Evolutionary conservation across 2,329 filamentous ascomycete species (phyloP).

Genomic region (Diplodia scrobiculata): DNA sequence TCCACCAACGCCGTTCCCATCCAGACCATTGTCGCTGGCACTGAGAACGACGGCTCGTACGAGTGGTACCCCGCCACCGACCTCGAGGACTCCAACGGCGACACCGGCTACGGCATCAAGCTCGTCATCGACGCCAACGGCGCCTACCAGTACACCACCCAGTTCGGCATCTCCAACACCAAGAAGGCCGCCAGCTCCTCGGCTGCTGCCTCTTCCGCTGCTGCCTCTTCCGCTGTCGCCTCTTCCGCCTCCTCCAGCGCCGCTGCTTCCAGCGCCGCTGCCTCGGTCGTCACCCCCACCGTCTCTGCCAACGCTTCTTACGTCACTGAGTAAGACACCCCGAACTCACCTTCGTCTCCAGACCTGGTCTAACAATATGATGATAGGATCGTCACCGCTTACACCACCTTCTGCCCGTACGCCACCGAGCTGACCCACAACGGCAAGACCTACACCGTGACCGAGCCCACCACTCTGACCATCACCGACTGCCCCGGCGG

Average conservation of each 20-base stretch:
- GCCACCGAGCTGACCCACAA: constrained; percentile 24
- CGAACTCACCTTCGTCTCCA: no score
- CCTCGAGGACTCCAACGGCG: constrained; percentile 49
- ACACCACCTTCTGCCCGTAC: constrained; percentile 40
- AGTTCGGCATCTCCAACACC: constrained; percentile 61
- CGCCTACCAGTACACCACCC: constrained; percentile 63
- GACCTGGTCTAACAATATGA: no score
- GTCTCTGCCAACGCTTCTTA: constrained; percentile 37
- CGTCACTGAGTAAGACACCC: constrained; percentile 33
- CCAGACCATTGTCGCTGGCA: constrained; percentile 52
- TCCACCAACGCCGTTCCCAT: constrained; percentile 57
- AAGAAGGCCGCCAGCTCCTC: constrained; percentile 32
- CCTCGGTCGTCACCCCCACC: constrained; percentile 29
- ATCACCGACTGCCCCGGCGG: constrained; percentile 35
- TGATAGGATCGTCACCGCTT: constrained; percentile 36
- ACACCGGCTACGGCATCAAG: constrained; percentile 62
- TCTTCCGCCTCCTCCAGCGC: constrained; percentile 28
- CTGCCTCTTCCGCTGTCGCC: constrained; percentile 31
- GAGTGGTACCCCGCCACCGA: constrained; percentile 56
- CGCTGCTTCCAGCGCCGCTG: constrained; percentile 4
- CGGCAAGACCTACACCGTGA: constrained; percentile 28
- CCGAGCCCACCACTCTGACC: constrained; percentile 31
- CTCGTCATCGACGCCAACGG: constrained; percentile 62
- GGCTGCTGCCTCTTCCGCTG: constrained; percentile 31
- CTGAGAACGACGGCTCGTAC: constrained; percentile 60